Conservation (phyloP, 164 flowering plant genomes). For the Vitis vinifera region ASM3070453v1 NC_081812.1:20264001-20264500, state of each 20-base stretch:
- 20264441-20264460: constrained; percentile 6
- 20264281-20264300: background rate
- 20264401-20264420: background rate
- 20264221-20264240: background rate
- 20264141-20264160: constrained; percentile 95
- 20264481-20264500: constrained; percentile 45
- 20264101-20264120: constrained; percentile 96
- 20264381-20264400: background rate
- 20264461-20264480: background rate
- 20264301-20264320: background rate
- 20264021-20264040: constrained; percentile 82
- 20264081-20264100: constrained; percentile 99
- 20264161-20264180: background rate
- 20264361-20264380: background rate
- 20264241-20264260: background rate
- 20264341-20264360: background rate
- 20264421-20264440: background rate
- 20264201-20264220: background rate
- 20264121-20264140: constrained; percentile 93
- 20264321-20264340: background rate
- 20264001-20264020: constrained; percentile 57
- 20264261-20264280: background rate
- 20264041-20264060: constrained; percentile 84
- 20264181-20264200: background rate
- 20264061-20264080: constrained; percentile 90